Evolutionary conservation across 345 rosid species (phyloP).

Genomic region (Cardiospermum halicacabum): DNA sequence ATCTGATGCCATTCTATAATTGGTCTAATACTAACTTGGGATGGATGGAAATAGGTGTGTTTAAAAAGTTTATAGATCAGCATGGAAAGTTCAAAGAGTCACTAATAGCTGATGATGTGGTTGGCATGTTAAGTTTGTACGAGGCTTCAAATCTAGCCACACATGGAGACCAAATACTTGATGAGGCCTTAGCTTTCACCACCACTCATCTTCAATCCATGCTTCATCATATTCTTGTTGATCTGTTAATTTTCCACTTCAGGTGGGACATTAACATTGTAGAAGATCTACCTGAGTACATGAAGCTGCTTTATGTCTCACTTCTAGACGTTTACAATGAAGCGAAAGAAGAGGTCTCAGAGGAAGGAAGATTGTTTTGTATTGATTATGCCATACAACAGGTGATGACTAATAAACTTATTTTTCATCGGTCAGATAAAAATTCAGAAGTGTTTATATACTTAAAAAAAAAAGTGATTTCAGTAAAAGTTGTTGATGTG

Average conservation of each 20-base stretch:
- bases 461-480: too few relatives aligned
- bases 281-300: slow-evolving; percentile 16
- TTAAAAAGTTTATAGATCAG: neutral
- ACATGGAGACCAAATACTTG: slow-evolving; percentile 15
- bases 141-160: slow-evolving; percentile 13
- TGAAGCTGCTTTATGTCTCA: slow-evolving; percentile 11
- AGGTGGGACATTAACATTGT: slow-evolving; percentile 17
- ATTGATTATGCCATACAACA: neutral
- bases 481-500: too few relatives aligned
- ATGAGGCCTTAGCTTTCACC: slow-evolving; percentile 20
- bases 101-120: slow-evolving; percentile 3
- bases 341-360: neutral
- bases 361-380: slow-evolving; percentile 1
- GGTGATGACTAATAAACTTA: neutral
- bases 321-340: slow-evolving; percentile 13
- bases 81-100: slow-evolving; percentile 11
- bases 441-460: too few relatives aligned
- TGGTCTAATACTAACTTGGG: too few relatives aligned
- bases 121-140: slow-evolving; percentile 13
- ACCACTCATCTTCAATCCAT: slow-evolving; percentile 11
- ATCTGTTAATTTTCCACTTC: neutral
- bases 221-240: too few relatives aligned
- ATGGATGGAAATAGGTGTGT: neutral
- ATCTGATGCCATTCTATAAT: too few relatives aligned
- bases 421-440: too few relatives aligned